Evolutionary conservation across 306 rosid genomes (phyloP).

Genomic region (Sophora flavescens): DNA sequence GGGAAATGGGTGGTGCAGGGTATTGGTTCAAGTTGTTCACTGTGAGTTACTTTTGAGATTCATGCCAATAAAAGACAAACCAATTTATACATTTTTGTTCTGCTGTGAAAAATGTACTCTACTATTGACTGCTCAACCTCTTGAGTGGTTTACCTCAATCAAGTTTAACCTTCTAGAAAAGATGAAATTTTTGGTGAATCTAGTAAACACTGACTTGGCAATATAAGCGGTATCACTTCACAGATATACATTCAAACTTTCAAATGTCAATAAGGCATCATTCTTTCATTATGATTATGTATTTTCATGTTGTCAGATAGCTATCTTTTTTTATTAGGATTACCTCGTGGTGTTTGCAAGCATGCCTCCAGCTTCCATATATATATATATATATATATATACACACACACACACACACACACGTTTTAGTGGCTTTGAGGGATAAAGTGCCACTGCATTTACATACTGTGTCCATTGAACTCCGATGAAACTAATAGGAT

Average conservation of each 20-base stretch:
- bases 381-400: not conserved
- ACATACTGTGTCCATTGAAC: constrained; percentile 23
- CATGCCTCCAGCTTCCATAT: not conserved
- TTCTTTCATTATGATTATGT: not conserved
- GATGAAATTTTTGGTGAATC: not conserved
- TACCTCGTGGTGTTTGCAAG: not conserved
- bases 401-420: no score
- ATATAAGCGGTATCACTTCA: not conserved
- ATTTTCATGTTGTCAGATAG: constrained; percentile 6
- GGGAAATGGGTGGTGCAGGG: not conserved
- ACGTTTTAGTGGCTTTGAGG: constrained; percentile 28
- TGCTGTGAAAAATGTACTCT: not conserved
- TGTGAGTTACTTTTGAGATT: constrained; percentile 3
- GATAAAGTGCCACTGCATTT: constrained; percentile 28
- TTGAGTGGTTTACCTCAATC: not conserved
- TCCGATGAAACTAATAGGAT: constrained; percentile 32
- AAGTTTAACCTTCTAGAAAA: not conserved
- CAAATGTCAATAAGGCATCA: not conserved
- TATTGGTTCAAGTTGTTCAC: constrained; percentile 11
- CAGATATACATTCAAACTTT: not conserved
- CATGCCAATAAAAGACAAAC: constrained; percentile 15
- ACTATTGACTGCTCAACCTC: not conserved
- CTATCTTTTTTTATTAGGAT: constrained; percentile 1
- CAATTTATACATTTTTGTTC: constrained; percentile 10
- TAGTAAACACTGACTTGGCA: not conserved